Evolutionary conservation across 2,329 filamentous ascomycete species (phyloP).

Genomic region (Iodosphaeria phyllophila): DNA sequence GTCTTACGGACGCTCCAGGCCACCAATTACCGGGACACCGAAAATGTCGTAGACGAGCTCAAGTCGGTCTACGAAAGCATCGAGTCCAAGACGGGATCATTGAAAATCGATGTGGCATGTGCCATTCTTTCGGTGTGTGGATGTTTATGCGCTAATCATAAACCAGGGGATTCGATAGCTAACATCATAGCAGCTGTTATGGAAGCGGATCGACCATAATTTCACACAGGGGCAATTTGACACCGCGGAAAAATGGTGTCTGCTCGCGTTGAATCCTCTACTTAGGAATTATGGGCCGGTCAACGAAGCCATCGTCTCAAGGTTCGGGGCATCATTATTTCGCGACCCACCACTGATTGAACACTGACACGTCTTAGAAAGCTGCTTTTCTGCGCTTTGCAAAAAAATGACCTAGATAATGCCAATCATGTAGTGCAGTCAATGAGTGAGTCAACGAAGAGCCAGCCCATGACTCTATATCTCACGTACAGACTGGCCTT

Average conservation of each 20-base stretch:
- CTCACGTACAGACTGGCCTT: conserved; percentile 59
- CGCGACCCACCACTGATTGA: neutral
- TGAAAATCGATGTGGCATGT: conserved; percentile 43
- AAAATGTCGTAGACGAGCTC: conserved; percentile 11
- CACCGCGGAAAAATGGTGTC: conserved; percentile 51
- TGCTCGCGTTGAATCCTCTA: conserved; percentile 42
- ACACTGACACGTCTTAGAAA: conserved; percentile 32
- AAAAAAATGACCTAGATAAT: conserved; percentile 30
- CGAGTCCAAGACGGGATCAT: conserved; percentile 20
- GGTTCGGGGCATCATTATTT: conserved; percentile 21
- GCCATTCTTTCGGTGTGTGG: conserved; percentile 44
- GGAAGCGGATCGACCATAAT: conserved; percentile 54
- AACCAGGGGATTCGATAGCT: too few species aligned
- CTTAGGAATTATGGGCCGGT: conserved; percentile 46
- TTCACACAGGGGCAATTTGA: conserved; percentile 32
- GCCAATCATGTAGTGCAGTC: conserved; percentile 35
- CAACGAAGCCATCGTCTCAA: conserved; percentile 50
- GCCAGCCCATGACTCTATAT: conserved; percentile 50
- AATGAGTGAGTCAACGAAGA: conserved; percentile 37
- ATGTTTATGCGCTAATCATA: too few species aligned
- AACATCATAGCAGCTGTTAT: conserved; percentile 44
- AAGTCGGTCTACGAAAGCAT: conserved; percentile 15
- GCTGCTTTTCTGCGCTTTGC: conserved; percentile 49
- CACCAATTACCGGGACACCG: conserved; percentile 24
- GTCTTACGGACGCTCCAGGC: conserved; percentile 52